Percentiles rank a stretch among this genome's conserved stretches.
phyloP scores from a whole-genome alignment of 805 yeast species.

The Hanseniaspora guilliermondii region DNA sequence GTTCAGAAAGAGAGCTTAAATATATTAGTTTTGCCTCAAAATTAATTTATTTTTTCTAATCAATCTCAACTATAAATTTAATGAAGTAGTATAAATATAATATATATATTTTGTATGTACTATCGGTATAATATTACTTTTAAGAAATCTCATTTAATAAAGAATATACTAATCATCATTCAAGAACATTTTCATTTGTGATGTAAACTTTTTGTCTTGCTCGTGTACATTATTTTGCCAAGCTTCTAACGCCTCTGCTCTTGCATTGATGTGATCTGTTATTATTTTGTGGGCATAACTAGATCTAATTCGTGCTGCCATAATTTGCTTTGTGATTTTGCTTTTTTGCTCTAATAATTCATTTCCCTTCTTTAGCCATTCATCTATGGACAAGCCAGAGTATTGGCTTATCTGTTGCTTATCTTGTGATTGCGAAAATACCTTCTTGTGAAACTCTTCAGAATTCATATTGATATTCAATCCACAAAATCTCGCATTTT shows the following conservation, averaged over 20 bases:
- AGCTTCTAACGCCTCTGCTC: conserved; percentile 26
- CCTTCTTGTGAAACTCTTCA: conserved; percentile 15
- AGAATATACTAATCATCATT: not conserved
- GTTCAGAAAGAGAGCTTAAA: conserved; percentile 83
- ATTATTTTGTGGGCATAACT: conserved; percentile 31
- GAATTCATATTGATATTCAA: not conserved
- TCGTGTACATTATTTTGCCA: conserved; percentile 18
- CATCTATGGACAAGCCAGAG: conserved; percentile 21
- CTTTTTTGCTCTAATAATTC: conserved; percentile 27
- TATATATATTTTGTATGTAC: not conserved
- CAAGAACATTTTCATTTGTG: not conserved
- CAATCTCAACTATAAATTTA: conserved; percentile 18
- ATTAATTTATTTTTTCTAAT: conserved; percentile 10
- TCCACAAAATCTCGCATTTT: not conserved
- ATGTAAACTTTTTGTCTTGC: not conserved
- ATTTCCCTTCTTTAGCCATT: conserved; percentile 33
- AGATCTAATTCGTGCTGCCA: conserved; percentile 31
- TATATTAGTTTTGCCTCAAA: conserved; percentile 13
- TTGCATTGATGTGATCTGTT: conserved; percentile 29
- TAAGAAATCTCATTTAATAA: conserved; percentile 5
- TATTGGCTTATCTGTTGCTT: conserved; percentile 19
- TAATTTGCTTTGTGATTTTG: conserved; percentile 26
- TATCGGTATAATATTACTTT: conserved; percentile 11
- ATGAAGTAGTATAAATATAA: conserved; percentile 14
- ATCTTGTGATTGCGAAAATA: conserved; percentile 18